phyloP scores from a whole-genome alignment of 768 basidiomycete genomes.

The Pluteus cervinus region DNA sequence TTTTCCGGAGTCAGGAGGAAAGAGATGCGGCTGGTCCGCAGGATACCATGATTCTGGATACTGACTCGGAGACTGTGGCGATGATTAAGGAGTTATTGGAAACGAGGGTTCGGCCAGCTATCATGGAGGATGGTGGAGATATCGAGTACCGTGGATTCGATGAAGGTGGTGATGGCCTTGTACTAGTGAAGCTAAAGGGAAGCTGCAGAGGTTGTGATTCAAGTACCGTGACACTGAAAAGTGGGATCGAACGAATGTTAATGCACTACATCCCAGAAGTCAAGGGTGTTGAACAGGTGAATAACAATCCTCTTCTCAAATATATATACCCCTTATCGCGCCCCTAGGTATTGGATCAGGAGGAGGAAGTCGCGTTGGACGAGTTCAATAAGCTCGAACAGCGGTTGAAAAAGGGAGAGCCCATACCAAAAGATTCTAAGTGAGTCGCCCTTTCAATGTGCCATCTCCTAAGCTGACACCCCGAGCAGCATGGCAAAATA shows the following conservation, averaged over 20 bases:
- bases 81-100: slow-evolving; percentile 99
- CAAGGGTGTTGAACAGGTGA: slow-evolving; percentile 85
- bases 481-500: slow-evolving; percentile 67
- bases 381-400: slow-evolving; percentile 89
- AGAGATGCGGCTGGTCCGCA: slow-evolving; percentile 80
- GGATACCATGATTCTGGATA: slow-evolving; percentile 90
- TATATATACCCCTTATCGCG: slow-evolving; percentile 4
- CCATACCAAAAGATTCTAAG: slow-evolving; percentile 41
- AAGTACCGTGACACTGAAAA: slow-evolving; percentile 92
- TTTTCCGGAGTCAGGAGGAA: slow-evolving; percentile 83
- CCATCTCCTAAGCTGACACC: slow-evolving; percentile 4
- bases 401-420: slow-evolving; percentile 42
- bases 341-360: slow-evolving; percentile 82
- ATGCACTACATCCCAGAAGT: slow-evolving; percentile 99
- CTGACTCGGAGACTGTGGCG: slow-evolving; percentile 92
- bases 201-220: slow-evolving; percentile 95
- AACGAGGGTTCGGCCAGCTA: slow-evolving; percentile 91
- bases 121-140: slow-evolving; percentile 99
- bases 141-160: slow-evolving; percentile 93
- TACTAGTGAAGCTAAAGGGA: slow-evolving; percentile 90
- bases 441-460: slow-evolving; percentile 14
- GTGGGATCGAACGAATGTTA: slow-evolving; percentile 96
- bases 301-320: slow-evolving; percentile 12
- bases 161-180: slow-evolving; percentile 72
- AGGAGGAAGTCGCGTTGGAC: slow-evolving; percentile 79